A percentile compares a stretch with the other conserved stretches of the same genome.
phyloP scores from a whole-genome alignment of 2,329 filamentous ascomycete genomes.

The Phaeosphaeria sp. region DNA sequence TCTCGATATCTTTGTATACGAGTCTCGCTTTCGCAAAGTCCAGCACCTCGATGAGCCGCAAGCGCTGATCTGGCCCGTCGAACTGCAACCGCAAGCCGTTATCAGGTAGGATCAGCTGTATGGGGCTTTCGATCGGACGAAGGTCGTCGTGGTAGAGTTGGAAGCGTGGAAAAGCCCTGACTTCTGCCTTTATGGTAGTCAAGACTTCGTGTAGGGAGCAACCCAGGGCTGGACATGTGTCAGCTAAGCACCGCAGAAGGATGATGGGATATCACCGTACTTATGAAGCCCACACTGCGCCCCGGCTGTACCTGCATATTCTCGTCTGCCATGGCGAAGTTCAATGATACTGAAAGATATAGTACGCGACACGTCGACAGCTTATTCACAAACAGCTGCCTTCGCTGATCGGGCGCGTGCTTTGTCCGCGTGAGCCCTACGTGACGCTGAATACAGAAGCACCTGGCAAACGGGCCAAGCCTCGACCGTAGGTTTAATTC shows the following conservation, averaged over 20 bases:
- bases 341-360: neutral
- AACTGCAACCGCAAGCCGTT: slow-evolving; percentile 93
- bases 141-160: slow-evolving; percentile 81
- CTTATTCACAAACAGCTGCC: slow-evolving; percentile 11
- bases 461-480: neutral
- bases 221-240: slow-evolving; percentile 71
- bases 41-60: slow-evolving; percentile 87
- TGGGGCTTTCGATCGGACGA: slow-evolving; percentile 75
- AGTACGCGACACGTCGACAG: neutral
- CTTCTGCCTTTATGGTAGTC: slow-evolving; percentile 86
- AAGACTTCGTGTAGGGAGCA: slow-evolving; percentile 90
- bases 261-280: slow-evolving; percentile 27
- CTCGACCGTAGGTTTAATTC: neutral
- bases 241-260: slow-evolving; percentile 11
- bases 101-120: slow-evolving; percentile 76
- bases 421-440: slow-evolving; percentile 33
- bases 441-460: neutral
- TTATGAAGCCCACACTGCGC: slow-evolving; percentile 49
- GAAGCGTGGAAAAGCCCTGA: slow-evolving; percentile 80
- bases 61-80: slow-evolving; percentile 88
- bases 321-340: slow-evolving; percentile 37
- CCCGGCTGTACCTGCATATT: slow-evolving; percentile 40
- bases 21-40: slow-evolving; percentile 88
- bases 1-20: slow-evolving; percentile 80
- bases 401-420: slow-evolving; percentile 23